Percentiles rank a stretch among this genome's conserved stretches.
phyloP scores from a whole-genome alignment of 176 grass and related monocot genomes.

The Eragrostis nindensis region DNA sequence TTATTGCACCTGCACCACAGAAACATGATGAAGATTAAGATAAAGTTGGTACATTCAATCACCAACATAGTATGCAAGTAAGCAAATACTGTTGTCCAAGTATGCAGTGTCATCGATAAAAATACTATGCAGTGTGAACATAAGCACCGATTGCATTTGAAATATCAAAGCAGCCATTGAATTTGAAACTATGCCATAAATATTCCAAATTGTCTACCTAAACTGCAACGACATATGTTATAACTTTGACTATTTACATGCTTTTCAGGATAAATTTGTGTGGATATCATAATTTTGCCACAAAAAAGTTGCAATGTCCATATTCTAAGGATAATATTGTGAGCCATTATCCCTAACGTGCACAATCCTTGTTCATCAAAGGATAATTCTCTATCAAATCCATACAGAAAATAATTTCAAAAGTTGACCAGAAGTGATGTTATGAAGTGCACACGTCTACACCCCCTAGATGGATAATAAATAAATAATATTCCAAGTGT shows the following conservation, averaged over 20 bases:
- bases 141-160: not conserved
- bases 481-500: not conserved
- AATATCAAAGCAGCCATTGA: not conserved
- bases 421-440: not conserved
- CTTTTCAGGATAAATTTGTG: not conserved
- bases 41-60: not conserved
- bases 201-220: not conserved
- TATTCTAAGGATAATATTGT: not conserved
- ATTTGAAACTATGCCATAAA: not conserved
- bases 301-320: not conserved
- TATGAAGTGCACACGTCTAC: not conserved
- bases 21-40: conserved; percentile 13
- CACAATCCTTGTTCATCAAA: not conserved
- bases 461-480: not conserved
- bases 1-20: conserved; percentile 47
- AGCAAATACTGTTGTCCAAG: not conserved
- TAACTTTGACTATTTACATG: not conserved
- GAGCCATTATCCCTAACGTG: not conserved
- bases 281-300: not conserved
- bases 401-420: not conserved
- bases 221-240: not conserved
- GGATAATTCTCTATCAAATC: conserved; percentile 15
- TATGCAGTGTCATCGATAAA: not conserved
- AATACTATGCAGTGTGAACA: not conserved
- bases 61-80: not conserved